phyloP scores from a whole-genome alignment of 495 filamentous ascomycete genomes.

The Rostrohypoxylon terebratum region DNA sequence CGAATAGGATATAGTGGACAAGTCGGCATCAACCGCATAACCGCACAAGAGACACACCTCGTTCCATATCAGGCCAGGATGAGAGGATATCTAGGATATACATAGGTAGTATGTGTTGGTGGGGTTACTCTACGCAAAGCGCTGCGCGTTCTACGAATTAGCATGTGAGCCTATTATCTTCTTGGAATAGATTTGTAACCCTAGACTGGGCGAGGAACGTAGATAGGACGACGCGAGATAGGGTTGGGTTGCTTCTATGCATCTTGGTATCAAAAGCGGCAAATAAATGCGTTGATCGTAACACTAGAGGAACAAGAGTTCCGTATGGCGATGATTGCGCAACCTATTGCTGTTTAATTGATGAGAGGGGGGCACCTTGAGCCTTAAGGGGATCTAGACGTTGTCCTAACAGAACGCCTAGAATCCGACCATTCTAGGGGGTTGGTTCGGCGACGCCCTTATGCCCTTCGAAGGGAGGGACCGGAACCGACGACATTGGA shows the following conservation, averaged over 20 bases:
- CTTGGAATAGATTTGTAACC: conserved; percentile 9
- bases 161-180: conserved; percentile 29
- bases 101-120: conserved; percentile 4
- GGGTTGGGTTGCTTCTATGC: conserved; percentile 42
- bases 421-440: background rate
- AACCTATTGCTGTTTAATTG: conserved; percentile 1
- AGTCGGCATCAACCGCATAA: conserved; percentile 15
- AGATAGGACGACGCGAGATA: conserved; percentile 36
- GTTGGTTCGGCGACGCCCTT: too few species aligned
- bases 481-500: conserved; percentile 14
- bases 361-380: background rate
- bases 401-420: conserved; percentile 1
- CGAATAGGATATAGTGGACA: background rate
- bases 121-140: conserved; percentile 15
- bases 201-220: conserved; percentile 16
- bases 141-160: conserved; percentile 15
- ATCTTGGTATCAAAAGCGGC: conserved; percentile 25
- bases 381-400: conserved; percentile 9
- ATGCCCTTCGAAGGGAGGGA: conserved; percentile 8
- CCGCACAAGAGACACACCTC: conserved; percentile 22
- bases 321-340: conserved; percentile 22
- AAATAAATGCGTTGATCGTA: conserved; percentile 28
- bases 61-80: conserved; percentile 27
- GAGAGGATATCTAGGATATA: background rate
- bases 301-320: conserved; percentile 26